A percentile compares a stretch with the other conserved stretches of the same genome.
Conservation (phyloP, 2,329 filamentous ascomycete species). For the Phialophora chinensis region DNA sequence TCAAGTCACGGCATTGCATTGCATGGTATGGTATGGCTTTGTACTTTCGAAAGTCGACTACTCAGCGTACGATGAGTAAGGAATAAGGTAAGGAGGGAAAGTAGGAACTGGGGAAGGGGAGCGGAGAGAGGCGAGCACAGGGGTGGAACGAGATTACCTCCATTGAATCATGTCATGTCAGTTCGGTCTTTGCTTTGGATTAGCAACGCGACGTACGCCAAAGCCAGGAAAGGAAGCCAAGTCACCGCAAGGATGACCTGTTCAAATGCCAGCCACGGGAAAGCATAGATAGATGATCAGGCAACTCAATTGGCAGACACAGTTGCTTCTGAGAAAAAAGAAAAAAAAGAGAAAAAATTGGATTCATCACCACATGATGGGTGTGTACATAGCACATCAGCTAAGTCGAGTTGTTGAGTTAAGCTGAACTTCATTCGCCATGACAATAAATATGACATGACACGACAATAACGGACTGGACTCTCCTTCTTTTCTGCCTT, state of each 20-base stretch:
- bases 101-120: neutral
- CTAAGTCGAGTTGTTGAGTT: too few relatives aligned
- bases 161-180: neutral
- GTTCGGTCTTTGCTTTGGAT: neutral
- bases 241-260: neutral
- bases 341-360: too few relatives aligned
- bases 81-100: neutral
- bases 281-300: neutral
- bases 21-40: neutral
- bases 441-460: too few relatives aligned
- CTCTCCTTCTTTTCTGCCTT: too few relatives aligned
- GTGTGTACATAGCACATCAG: too few relatives aligned
- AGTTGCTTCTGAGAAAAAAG: too few relatives aligned
- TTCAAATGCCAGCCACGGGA: neutral
- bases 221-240: neutral
- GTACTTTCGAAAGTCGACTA: neutral
- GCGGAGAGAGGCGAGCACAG: too few relatives aligned
- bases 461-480: too few relatives aligned
- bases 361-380: too few relatives aligned
- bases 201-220: neutral
- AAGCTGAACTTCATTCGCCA: too few relatives aligned
- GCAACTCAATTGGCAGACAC: too few relatives aligned
- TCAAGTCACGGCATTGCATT: neutral
- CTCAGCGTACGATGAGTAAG: neutral
- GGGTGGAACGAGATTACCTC: too few relatives aligned